Evolutionary conservation across 352 stramenopile species (phyloP), one percentile per base, ranked within the genome.

Genomic region (Phytophthora macrochlamydospora): DNA sequence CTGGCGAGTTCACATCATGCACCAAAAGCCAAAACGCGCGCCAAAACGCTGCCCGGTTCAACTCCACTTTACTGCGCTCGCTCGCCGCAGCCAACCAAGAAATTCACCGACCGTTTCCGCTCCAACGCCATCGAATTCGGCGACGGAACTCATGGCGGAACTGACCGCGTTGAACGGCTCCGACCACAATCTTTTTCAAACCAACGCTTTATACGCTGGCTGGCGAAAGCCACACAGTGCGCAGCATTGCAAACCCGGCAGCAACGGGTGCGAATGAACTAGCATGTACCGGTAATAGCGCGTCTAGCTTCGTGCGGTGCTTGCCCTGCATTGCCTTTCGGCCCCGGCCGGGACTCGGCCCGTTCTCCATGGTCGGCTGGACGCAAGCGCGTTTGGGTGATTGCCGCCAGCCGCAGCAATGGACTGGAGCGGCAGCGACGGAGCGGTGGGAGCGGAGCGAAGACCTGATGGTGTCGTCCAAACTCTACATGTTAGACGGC

Each of bases 401-500:
- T 37, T 38, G 46, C 8, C 11, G 46, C 31, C 33, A 42, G 50
- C 50, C 32, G 50, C 33, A 4, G 12, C 28, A 40, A 14, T 38
- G 33, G 24, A 53, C 24, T 18, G 31, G 30, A 30, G 32, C 8
- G 46, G 30, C 13, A 46, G 33, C 33, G 50, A 56, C 37, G 50
- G 50, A 35, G 32, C 32, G 50, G 35, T 35, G 50, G 50, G 50
- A 56, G 50, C 35, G 29, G 9, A 7, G 29, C 8, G 9, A 29
- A 55, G 49, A 55, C 43, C 30, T 7, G 50, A 56, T 42, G 50
- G 33, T n/a, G 37, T 1, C 33, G 50, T 29, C 32, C 14, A 35
- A 14, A 38, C 50, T 56, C 31, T 56, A 56, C 50, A 56, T 56
- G 31, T 38, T 31, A 40, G 35, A 40, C 35, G 18, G 18, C 18